Evolutionary conservation across 1,284 basidiomycete species (phyloP), one percentile per base, ranked within the genome.

Genomic region (Marasmius oreades): DNA sequence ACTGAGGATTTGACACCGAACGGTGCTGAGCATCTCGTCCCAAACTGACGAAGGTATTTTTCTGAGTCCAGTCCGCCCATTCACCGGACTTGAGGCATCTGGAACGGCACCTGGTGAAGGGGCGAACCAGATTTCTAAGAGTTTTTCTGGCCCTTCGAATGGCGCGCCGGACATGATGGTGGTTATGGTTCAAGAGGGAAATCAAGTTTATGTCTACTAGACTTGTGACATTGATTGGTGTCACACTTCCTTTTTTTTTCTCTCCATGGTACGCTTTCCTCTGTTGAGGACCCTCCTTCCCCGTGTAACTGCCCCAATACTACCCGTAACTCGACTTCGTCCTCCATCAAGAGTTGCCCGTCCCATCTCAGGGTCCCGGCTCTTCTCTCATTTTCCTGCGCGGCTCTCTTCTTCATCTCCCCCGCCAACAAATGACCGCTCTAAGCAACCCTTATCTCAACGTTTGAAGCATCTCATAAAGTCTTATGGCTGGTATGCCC

Each of bases 41-140:
- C 97, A 99, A 16, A 91, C 78, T 18, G 78, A 73, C 57, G 86
- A 80, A 61, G 85, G 80, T 45, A 99, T 88, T 64, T 80, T 84
- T 57, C 95, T 79, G 52, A 98, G 79, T 20, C 96, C 96, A 36
- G 74, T 72, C 65, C 73, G 81, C 61, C 74, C 77, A 62, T 72
- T 69, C 36, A 70, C 60, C 45, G 69, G 65, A 37, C 70, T 64
- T 20, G 68, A 63, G 12, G 76, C 69, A 63, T 77, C 77, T 42
- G 81, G 82, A 7, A 92, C 76, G 46, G 79, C 71, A 10, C 80
- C 79, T 11, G 85, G 75, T 5, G 86, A 88, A 18, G 92, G 90
- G 4, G 92, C 88, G 71, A 99, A 99, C 97, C 97, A 99, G 56
- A 99, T 86, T 76, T 99, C 97, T 55, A 99, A 84, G 43, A 98